Conservation (phyloP, 441 rosid species). For the Adansonia grandidieri region DNA sequence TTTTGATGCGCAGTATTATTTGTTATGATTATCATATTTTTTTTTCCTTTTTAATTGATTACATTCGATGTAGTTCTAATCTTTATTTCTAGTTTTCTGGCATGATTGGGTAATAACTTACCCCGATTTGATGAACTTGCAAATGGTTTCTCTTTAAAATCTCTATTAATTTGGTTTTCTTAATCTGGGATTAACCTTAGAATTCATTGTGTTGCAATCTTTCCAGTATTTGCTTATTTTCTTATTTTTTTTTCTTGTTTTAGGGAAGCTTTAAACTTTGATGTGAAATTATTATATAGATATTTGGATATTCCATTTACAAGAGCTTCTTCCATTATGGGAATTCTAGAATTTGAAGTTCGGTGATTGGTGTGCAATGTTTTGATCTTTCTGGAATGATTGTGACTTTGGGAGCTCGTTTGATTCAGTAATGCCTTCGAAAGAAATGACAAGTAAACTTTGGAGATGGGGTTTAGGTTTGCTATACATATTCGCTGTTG, state of each 20-base stretch:
- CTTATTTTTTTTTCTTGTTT: neutral
- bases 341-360: conserved; percentile 4
- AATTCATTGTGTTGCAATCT: conserved; percentile 3
- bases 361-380: neutral
- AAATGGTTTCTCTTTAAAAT: neutral
- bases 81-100: neutral
- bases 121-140: neutral
- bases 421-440: conserved; percentile 28
- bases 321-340: neutral
- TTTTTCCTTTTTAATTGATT: neutral
- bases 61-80: neutral
- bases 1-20: neutral
- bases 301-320: neutral
- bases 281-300: neutral
- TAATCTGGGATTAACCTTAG: neutral
- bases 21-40: neutral
- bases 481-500: conserved; percentile 78
- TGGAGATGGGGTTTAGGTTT: conserved; percentile 87
- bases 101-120: neutral
- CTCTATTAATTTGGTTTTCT: neutral
- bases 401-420: conserved; percentile 4
- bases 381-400: conserved; percentile 26
- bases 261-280: neutral
- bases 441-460: conserved; percentile 51
- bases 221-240: neutral